Conservation (phyloP, 2,329 filamentous ascomycete species). For the Cadophora sp. region DNA sequence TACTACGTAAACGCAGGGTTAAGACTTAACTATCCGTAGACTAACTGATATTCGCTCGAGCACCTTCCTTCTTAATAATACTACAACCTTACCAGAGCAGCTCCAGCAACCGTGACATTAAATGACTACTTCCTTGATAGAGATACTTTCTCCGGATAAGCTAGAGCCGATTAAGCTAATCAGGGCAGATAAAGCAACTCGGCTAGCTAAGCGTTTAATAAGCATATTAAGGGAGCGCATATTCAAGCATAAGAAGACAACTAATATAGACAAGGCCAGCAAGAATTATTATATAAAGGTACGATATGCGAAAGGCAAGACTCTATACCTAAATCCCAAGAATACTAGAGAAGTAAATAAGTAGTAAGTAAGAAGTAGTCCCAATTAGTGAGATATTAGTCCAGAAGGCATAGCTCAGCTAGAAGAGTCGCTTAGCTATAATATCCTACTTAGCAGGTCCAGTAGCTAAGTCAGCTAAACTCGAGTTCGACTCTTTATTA, state of each 20-base stretch:
- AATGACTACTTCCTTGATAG: conserved; percentile 1
- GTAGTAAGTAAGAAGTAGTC: not conserved
- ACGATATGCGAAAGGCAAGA: not conserved
- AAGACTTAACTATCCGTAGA: not conserved
- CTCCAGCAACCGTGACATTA: not conserved
- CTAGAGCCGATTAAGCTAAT: not conserved
- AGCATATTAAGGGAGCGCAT: not conserved
- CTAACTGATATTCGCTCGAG: not conserved
- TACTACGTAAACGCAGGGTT: not conserved
- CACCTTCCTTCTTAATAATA: not conserved
- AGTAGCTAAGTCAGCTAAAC: not conserved
- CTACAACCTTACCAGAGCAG: not conserved
- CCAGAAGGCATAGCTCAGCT: not conserved
- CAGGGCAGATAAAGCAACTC: not conserved
- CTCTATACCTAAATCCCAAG: not conserved
- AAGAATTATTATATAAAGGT: not conserved
- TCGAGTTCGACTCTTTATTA: not conserved
- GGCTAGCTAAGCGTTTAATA: not conserved
- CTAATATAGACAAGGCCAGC: not conserved
- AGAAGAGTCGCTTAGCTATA: not conserved
- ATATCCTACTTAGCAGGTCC: not conserved
- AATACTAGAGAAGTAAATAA: not conserved
- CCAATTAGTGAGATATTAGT: not conserved
- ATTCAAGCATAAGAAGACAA: conserved; percentile 2
- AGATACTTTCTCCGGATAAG: conserved; percentile 3